A percentile compares a stretch with the other conserved stretches of the same genome.
Evolutionary conservation across 257 asterid species (phyloP).

Genomic region (Lithospermum erythrorhizon): DNA sequence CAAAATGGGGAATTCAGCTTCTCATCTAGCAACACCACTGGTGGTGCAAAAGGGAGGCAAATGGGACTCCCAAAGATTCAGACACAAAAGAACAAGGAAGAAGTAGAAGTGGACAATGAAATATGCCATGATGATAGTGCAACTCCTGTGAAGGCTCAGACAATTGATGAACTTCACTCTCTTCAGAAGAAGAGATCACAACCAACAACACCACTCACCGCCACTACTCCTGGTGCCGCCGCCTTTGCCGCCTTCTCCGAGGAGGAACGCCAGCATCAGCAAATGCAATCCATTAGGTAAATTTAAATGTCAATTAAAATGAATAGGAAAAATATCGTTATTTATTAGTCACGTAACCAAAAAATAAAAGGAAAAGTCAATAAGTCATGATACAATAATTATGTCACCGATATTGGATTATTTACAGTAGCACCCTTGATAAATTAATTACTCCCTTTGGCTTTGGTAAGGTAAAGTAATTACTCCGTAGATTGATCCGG

Average conservation of each 20-base stretch:
- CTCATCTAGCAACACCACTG: too few species aligned
- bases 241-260: slow-evolving; percentile 34
- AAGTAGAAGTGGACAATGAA: slow-evolving; percentile 3
- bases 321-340: too few species aligned
- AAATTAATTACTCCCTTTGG: too few species aligned
- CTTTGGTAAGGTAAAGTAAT: too few species aligned
- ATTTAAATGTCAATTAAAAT: too few species aligned
- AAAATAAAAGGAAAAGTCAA: too few species aligned
- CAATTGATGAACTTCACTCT: slow-evolving; percentile 66
- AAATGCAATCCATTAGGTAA: slow-evolving; percentile 72
- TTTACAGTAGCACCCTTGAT: too few species aligned
- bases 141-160: slow-evolving; percentile 60
- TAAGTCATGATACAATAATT: too few species aligned
- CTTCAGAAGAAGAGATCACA: slow-evolving; percentile 82
- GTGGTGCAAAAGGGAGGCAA: not conserved
- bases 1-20: too few species aligned
- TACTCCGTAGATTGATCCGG: too few species aligned
- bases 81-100: slow-evolving; percentile 31
- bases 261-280: slow-evolving; percentile 56
- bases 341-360: not conserved
- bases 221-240: slow-evolving; percentile 41
- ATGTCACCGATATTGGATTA: too few species aligned
- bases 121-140: slow-evolving; percentile 71
- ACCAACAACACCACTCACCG: slow-evolving; percentile 65
- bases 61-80: slow-evolving; percentile 52